Base-by-base conservation (phyloP, 2,329 filamentous ascomycete genomes). In the Colletotrichum sidae region DNA sequence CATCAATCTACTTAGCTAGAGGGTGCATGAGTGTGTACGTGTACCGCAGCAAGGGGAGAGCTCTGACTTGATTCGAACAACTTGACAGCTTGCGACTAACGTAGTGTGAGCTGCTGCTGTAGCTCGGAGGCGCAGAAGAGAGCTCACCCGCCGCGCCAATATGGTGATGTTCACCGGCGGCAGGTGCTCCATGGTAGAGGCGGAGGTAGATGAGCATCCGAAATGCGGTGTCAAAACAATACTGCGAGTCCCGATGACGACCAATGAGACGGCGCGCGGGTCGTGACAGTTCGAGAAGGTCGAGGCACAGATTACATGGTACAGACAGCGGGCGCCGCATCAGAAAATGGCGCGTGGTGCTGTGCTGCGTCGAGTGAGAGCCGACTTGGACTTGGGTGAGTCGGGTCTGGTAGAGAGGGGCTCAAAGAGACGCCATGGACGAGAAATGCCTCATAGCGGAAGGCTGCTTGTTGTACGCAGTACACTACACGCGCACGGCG, bases 381-480 rank as follows among this genome's bases (percentile, higher is more conserved):
- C 55, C 53, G 39, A 42, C 45, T 45, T 60, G 46, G 34, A 42
- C 37, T 42, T 17, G 44, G 49, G 58, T 61, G 45, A 57, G 37
- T 50, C 46, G 55, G 35, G 55, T 58, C 55, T n/a, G 47, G 46
- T 17, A 56, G 53, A 52, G 63, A 66, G 63, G 58, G 63, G 63
- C 53, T 53, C 52, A 57, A 55, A 63, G 62, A 56, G 25, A 25
- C 4, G 25, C 25, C 62, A 65, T 62, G 58, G 63, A 66, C 45
- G 52, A 47, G 63, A 66, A 66, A 66, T 66, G 63, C 63, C 63
- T 66, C 63, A 66, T 66, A 66, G 63, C 52, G 56, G 49, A 53
- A 60, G 46, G 49, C 56, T 53, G 46, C 55, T 51, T 25, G 4
- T 25, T 25, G 25, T 41, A 41, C 39, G 39, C 39, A 41, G 39